A percentile compares a stretch with the other conserved stretches of the same genome.
phyloP scores from a whole-genome alignment of 805 yeast species.

The Wickerhamiella azymoides region DNA sequence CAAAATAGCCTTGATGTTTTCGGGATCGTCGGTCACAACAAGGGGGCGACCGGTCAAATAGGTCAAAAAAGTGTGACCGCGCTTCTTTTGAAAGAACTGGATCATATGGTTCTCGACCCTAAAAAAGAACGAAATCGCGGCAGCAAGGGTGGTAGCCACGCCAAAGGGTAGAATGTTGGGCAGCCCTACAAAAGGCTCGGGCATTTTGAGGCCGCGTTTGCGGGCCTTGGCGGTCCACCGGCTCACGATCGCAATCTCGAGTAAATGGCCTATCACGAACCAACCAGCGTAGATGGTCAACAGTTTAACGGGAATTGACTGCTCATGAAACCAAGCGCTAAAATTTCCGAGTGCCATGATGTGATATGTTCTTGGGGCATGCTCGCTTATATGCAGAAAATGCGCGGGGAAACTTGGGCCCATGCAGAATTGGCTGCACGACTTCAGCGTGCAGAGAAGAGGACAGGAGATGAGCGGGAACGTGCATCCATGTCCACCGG shows the following conservation, averaged over 20 bases:
- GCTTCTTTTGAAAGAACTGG: background rate
- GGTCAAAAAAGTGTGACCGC: background rate
- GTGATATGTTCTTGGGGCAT: background rate
- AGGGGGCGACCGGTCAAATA: constrained; percentile 4
- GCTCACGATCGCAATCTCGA: background rate
- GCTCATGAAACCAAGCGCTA: constrained; percentile 1
- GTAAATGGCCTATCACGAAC: background rate
- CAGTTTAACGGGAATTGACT: background rate
- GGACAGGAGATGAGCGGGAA: background rate
- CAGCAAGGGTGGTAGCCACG: background rate
- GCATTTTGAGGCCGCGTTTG: background rate
- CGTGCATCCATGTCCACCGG: background rate
- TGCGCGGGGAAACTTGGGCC: background rate
- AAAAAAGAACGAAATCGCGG: background rate
- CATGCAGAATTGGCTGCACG: background rate
- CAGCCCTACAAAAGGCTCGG: background rate
- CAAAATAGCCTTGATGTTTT: constrained; percentile 23
- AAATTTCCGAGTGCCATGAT: constrained; percentile 1
- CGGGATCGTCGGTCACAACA: constrained; percentile 22
- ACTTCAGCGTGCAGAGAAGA: background rate
- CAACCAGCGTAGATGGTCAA: background rate
- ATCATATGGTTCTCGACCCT: constrained; percentile 5
- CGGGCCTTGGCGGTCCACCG: constrained; percentile 4
- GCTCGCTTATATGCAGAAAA: background rate
- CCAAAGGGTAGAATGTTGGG: constrained; percentile 2